Evolutionary conservation across 257 asterid genomes (phyloP).

Genomic region (Penstemon davidsonii): DNA sequence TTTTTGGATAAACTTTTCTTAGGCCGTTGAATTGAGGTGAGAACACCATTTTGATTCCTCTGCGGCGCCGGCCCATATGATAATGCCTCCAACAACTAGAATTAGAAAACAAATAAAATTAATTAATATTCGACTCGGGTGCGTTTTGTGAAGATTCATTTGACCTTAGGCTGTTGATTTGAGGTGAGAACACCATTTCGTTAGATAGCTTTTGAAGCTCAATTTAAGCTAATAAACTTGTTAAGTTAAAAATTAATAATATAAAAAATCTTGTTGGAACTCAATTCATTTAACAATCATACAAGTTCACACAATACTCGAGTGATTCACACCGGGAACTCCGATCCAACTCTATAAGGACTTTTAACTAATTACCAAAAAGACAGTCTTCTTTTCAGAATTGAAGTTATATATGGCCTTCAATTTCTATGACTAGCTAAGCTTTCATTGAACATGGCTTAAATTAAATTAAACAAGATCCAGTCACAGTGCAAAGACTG

Average conservation of each 20-base stretch:
- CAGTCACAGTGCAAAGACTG: neutral
- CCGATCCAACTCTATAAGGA: too few relatives aligned
- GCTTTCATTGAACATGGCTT: neutral
- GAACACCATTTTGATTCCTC: neutral
- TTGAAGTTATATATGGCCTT: neutral
- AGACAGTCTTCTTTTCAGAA: neutral
- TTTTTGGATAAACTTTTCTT: neutral
- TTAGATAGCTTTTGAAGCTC: neutral
- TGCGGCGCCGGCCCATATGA: constrained; percentile 7
- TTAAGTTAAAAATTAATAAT: too few relatives aligned
- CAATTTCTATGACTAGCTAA: neutral
- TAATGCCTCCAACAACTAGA: neutral
- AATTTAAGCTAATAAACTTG: too few relatives aligned
- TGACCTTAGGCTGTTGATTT: too few relatives aligned
- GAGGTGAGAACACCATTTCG: too few relatives aligned
- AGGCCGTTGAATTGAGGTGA: constrained; percentile 5
- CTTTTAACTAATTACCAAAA: neutral
- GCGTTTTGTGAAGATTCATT: neutral
- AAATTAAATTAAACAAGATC: neutral
- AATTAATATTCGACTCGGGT: neutral
- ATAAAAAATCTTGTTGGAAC: too few relatives aligned
- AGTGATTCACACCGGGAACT: too few relatives aligned
- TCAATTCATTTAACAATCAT: too few relatives aligned
- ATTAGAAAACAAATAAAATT: neutral
- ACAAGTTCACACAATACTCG: too few relatives aligned